A percentile compares a stretch with the other conserved stretches of the same genome.
These are phyloP conservation scores for Ephemerocybe angulata DNA, from an alignment of 768 basidiomycete species.

Conservation along the genomic window DNA sequence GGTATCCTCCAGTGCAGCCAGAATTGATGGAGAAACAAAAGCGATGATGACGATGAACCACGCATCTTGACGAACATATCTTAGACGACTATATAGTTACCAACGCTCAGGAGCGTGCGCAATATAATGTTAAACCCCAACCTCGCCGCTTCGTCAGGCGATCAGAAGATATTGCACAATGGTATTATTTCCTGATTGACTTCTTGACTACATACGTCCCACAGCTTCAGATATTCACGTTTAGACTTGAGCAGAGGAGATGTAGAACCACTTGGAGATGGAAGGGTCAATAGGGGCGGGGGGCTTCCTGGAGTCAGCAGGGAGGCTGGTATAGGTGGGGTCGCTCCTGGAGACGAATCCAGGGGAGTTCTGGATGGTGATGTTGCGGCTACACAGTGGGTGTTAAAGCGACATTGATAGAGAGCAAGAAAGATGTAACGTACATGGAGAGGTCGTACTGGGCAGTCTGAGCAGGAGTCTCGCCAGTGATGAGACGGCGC, in stretches of 20 bases:
- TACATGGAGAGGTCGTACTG: constrained; percentile 83
- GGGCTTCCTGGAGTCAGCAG: constrained; percentile 75
- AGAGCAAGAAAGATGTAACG: constrained; percentile 31
- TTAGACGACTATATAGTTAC: constrained; percentile 21
- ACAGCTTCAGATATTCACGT: neutral
- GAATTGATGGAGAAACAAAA: constrained; percentile 39
- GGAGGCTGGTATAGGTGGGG: constrained; percentile 59
- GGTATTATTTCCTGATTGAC: neutral
- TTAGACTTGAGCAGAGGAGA: constrained; percentile 82
- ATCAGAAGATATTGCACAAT: neutral
- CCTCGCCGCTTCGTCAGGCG: neutral
- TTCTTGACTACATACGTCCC: neutral
- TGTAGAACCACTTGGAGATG: constrained; percentile 93
- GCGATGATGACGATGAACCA: constrained; percentile 11
- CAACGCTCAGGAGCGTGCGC: constrained; percentile 1
- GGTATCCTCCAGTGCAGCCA: constrained; percentile 75
- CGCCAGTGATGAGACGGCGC: constrained; percentile 87
- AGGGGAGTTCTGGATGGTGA: constrained; percentile 71
- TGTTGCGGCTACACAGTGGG: constrained; percentile 60
- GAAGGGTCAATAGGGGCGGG: constrained; percentile 89
- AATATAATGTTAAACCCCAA: neutral
- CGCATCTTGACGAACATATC: constrained; percentile 4
- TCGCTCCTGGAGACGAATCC: constrained; percentile 65
- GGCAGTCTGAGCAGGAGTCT: constrained; percentile 67
- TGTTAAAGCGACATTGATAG: neutral